Evolutionary conservation across 2,329 filamentous ascomycete species (phyloP), one percentile per base, ranked within the genome.

Genomic region (Chrysoporthe puriensis): DNA sequence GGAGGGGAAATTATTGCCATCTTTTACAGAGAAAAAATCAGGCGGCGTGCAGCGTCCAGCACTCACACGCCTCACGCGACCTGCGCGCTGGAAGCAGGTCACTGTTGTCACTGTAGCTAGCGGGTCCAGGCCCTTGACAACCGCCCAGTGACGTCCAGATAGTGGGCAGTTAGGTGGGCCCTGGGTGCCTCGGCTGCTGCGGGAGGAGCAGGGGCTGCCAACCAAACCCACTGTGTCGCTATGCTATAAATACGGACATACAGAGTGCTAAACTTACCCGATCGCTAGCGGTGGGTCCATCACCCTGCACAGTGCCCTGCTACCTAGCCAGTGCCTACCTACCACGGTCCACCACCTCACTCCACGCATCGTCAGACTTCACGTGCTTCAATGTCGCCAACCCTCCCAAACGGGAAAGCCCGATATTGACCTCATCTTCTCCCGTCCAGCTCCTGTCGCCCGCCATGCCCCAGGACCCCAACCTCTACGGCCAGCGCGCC

Each of bases 401-500:
- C 46, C 21, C 16, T 18, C 43, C 58, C 21, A 11, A 61, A 11
- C n/a, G 34, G 26, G 42, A 18, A 61, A 7, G 21, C 3, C 21
- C 42, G 58, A 11, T 16, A 48, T 21, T 32, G 21, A 26, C 18
- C 32, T 36, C 21, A 21, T 26, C 46, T 26, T 26, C 18, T 34
- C 14, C 26, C 13, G 16, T 42, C 9, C 18, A n/a, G 5, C 36
- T 36, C 42, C 63, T 58, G 14, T 57, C 36, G 62, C 14, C 34
- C 66, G 77, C 44, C n/a, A 89, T 88, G 86, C 82, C 87, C 14
- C 85, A 88, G 77, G 89, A 93, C 72, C 84, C 87, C 9, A 81
- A 89, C 70, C 86, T 97, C 16, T 97, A 97, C 79, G 93, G 93
- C 75, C 86, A 90, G 63, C 86, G 88, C 65, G 87, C 88, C 48